Conservation (phyloP, 1,284 basidiomycete species). For the Porogramme epimiltina region DNA sequence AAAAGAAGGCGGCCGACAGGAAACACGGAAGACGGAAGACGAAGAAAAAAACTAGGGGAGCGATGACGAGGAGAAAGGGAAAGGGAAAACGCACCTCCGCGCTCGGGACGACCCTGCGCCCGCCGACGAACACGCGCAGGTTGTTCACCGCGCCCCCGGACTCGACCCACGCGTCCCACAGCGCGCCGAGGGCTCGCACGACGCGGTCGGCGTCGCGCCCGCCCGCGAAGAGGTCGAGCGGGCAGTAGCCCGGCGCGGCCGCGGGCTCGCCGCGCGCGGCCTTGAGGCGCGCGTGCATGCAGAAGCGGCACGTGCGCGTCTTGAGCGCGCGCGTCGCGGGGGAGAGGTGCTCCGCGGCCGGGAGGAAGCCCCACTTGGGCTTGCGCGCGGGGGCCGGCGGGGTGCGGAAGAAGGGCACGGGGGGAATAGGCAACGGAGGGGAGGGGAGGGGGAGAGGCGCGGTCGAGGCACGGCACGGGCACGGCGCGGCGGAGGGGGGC, state of each 20-base stretch:
- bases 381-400: no score
- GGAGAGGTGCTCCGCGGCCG: slow-evolving; percentile 60
- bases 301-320: slow-evolving; percentile 78
- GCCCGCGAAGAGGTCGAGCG: slow-evolving; percentile 88
- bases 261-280: slow-evolving; percentile 39
- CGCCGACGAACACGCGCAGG: slow-evolving; percentile 74
- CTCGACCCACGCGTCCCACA: slow-evolving; percentile 76
- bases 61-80: slow-evolving; percentile 7
- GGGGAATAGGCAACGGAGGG: background rate
- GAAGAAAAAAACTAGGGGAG: background rate
- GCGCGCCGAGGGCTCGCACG: slow-evolving; percentile 58
- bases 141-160: slow-evolving; percentile 75
- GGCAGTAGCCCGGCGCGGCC: slow-evolving; percentile 75
- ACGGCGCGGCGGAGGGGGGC: background rate
- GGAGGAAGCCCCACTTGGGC: slow-evolving; percentile 96
- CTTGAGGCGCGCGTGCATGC: slow-evolving; percentile 78
- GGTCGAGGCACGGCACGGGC: background rate
- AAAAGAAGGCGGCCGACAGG: background rate
- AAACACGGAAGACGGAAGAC: background rate
- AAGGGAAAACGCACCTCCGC: slow-evolving; percentile 48
- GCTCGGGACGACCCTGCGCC: slow-evolving; percentile 58
- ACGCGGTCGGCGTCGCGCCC: slow-evolving; percentile 59
- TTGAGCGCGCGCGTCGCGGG: slow-evolving; percentile 60
- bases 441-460: background rate
- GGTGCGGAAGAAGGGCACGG: no score